These are phyloP conservation scores for Teratosphaeria epicoccoides DNA, from an alignment of 2,329 filamentous ascomycete species.

Conservation along the genomic window DNA sequence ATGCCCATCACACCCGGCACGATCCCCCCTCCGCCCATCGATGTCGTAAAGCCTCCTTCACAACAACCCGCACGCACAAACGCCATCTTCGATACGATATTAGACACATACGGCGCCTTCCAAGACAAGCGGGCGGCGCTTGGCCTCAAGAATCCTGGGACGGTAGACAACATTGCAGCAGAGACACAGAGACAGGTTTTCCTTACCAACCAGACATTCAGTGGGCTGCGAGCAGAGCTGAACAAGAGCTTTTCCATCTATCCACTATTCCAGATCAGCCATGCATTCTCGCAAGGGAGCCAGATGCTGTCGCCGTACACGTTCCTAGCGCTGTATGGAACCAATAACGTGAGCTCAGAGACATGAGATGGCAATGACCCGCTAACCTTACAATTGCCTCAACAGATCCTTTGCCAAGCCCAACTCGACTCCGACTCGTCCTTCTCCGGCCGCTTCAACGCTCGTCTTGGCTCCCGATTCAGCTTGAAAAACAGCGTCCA, in stretches of 20 bases:
- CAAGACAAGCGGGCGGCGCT: constrained; percentile 77
- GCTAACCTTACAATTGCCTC: constrained; percentile 7
- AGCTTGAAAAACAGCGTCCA: constrained; percentile 83
- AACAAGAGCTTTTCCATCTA: constrained; percentile 92
- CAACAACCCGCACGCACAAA: constrained; percentile 17
- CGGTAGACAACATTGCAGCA: constrained; percentile 75
- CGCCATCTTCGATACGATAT: constrained; percentile 21
- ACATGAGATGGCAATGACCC: not conserved
- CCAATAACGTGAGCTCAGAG: constrained; percentile 58
- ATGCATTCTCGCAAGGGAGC: constrained; percentile 86
- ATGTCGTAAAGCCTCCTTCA: constrained; percentile 13
- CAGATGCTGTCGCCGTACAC: constrained; percentile 89
- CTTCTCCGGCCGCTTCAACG: constrained; percentile 84
- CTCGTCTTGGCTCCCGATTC: constrained; percentile 69
- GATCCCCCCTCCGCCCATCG: constrained; percentile 10
- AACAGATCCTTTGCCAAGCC: constrained; percentile 85
- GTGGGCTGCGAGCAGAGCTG: constrained; percentile 86
- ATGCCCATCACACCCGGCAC: constrained; percentile 12
- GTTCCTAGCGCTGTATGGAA: constrained; percentile 88
- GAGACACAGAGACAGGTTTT: constrained; percentile 96
- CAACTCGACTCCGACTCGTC: constrained; percentile 88
- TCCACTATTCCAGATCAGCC: constrained; percentile 92
- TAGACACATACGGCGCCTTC: constrained; percentile 69
- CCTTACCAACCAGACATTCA: constrained; percentile 93
- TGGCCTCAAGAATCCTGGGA: constrained; percentile 83